Evolutionary conservation across 345 rosid genomes (phyloP).

Genomic region (Citrus cavaleriei): DNA sequence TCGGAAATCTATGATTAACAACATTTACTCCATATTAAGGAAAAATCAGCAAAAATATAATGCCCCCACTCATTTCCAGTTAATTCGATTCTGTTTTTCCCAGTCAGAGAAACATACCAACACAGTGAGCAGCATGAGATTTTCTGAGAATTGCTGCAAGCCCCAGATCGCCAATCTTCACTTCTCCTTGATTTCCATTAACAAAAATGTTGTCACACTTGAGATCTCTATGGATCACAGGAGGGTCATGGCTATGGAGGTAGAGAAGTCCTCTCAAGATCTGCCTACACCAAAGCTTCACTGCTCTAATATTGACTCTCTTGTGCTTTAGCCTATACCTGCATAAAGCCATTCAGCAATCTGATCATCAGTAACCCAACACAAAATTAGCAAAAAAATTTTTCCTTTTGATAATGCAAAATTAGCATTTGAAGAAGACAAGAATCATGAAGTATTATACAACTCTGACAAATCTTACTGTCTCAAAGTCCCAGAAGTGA

Average conservation of each 20-base stretch:
- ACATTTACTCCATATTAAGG: not conserved
- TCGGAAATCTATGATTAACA: not conserved
- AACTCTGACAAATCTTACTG: conserved; percentile 49
- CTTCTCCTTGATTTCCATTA: conserved; percentile 96
- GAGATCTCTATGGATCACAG: conserved; percentile 94
- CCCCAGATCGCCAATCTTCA: conserved; percentile 97
- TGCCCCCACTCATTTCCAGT: not conserved
- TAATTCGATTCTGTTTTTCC: not conserved
- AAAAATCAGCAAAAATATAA: not conserved
- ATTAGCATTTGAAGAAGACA: not conserved
- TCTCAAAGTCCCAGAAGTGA: conserved; percentile 91
- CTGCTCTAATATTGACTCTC: conserved; percentile 84
- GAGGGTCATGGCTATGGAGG: conserved; percentile 86
- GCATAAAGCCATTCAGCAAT: conserved; percentile 9
- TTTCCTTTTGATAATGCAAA: not conserved
- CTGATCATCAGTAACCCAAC: conserved; percentile 7
- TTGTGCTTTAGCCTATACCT: conserved; percentile 83
- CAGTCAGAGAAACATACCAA: conserved; percentile 51
- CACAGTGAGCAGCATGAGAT: conserved; percentile 90
- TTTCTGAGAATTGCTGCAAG: conserved; percentile 85
- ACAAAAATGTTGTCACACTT: conserved; percentile 94
- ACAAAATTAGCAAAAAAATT: not conserved
- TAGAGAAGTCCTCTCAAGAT: conserved; percentile 78
- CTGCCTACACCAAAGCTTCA: conserved; percentile 95
- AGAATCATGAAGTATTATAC: not conserved